Percentiles rank a stretch among this genome's conserved stretches.
Evolutionary conservation across 352 stramenopile species (phyloP).

Genomic region (Pythium rhizo-oryzae): DNA sequence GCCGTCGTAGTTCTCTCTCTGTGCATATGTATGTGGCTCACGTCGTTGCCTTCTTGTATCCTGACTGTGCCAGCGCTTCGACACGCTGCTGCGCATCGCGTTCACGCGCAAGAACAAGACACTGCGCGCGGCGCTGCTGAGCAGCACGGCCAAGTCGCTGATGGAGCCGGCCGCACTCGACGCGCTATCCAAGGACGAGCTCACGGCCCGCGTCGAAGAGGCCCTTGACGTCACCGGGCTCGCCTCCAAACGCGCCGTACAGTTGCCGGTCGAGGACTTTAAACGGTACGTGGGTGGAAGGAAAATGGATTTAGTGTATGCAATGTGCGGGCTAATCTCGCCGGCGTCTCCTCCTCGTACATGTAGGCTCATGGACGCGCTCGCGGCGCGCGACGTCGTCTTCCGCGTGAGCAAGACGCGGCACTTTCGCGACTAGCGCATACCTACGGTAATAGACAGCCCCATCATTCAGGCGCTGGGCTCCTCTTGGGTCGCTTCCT

Average conservation of each 20-base stretch:
- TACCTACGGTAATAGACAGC: no score
- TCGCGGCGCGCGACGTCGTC: slow-evolving; percentile 46
- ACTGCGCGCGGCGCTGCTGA: slow-evolving; percentile 67
- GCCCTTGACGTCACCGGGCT: slow-evolving; percentile 51
- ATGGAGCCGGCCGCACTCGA: slow-evolving; percentile 27
- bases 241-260: slow-evolving; percentile 55
- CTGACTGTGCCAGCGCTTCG: slow-evolving; percentile 53
- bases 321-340: no score
- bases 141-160: slow-evolving; percentile 54
- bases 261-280: slow-evolving; percentile 65
- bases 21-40: no score
- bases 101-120: slow-evolving; percentile 91
- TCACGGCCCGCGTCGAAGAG: slow-evolving; percentile 51
- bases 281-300: slow-evolving; percentile 45
- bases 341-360: no score
- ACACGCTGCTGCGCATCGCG: slow-evolving; percentile 69
- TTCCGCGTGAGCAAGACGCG: slow-evolving; percentile 64
- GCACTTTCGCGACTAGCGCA: slow-evolving; percentile 58
- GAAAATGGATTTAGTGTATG: no score
- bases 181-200: slow-evolving; percentile 33
- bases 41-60: no score
- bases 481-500: no score
- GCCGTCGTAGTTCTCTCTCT: no score
- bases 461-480: background rate
- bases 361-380: slow-evolving; percentile 52